A percentile compares a stretch with the other conserved stretches of the same genome.
Evolutionary conservation across 75 land plant species (phyloP).

Genomic region (Selaginella tamariscina): DNA sequence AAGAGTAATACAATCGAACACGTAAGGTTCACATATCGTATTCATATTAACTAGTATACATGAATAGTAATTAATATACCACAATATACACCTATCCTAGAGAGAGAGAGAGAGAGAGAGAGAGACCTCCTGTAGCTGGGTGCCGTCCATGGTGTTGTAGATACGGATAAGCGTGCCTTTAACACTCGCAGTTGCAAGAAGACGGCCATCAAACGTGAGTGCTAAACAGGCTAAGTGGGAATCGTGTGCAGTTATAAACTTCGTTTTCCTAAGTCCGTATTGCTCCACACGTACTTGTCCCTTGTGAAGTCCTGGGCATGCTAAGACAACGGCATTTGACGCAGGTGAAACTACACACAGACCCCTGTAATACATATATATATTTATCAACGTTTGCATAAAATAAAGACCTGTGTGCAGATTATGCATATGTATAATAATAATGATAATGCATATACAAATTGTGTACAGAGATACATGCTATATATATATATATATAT

Average conservation of each 20-base stretch:
- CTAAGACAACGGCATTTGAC: constrained; percentile 39
- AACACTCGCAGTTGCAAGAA: constrained; percentile 65
- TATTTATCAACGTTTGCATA: too few relatives aligned
- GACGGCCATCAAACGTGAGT: constrained; percentile 42
- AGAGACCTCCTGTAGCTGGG: constrained; percentile 55
- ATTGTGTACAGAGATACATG: too few relatives aligned
- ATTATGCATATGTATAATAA: too few relatives aligned
- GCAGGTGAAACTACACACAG: constrained; percentile 50
- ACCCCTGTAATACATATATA: too few relatives aligned
- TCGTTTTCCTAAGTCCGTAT: constrained; percentile 13
- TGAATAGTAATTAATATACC: background rate
- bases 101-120: background rate
- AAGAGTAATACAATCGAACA: background rate
- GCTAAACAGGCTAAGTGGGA: constrained; percentile 61
- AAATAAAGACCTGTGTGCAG: too few relatives aligned
- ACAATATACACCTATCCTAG: background rate
- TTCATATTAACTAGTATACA: background rate
- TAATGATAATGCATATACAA: too few relatives aligned
- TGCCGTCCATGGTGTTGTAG: constrained; percentile 58
- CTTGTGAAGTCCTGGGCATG: constrained; percentile 39
- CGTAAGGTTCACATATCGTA: background rate
- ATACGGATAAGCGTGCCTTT: constrained; percentile 75
- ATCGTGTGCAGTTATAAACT: constrained; percentile 29
- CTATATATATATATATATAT: too few relatives aligned
- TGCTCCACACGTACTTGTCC: constrained; percentile 16